These are phyloP conservation scores for Ehretia macrophylla DNA, from an alignment of 257 asterid genomes.

Conservation along the genomic window DNA sequence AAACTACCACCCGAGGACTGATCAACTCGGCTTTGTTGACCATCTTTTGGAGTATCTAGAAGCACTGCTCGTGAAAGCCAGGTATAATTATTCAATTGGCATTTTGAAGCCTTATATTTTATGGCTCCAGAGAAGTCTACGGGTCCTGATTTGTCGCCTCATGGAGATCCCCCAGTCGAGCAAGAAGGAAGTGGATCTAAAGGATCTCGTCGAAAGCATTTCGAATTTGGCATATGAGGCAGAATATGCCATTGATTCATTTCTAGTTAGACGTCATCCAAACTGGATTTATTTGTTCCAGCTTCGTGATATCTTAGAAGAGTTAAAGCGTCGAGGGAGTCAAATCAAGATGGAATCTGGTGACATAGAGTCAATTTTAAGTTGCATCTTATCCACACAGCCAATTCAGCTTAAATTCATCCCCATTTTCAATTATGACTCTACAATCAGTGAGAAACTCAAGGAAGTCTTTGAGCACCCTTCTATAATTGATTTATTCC, in stretches of 20 bases:
- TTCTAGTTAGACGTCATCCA: not conserved
- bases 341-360: not conserved
- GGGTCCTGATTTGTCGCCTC: not conserved
- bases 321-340: not conserved
- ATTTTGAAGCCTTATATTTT: not conserved
- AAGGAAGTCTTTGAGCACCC: not conserved
- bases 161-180: not conserved
- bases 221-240: not conserved
- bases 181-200: not conserved
- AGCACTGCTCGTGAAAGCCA: not conserved
- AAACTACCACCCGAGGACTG: too few species aligned
- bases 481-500: too few species aligned
- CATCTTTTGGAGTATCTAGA: not conserved
- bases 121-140: not conserved
- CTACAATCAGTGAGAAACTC: not conserved
- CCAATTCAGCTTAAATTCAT: too few species aligned
- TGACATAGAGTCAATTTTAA: not conserved
- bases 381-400: not conserved
- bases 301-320: not conserved
- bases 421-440: too few species aligned
- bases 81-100: not conserved
- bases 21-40: not conserved
- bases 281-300: not conserved
- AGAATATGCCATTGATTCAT: not conserved
- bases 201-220: not conserved